phyloP scores from a whole-genome alignment of 2,329 filamentous ascomycete genomes.

The Zymoseptoria tritici region DNA sequence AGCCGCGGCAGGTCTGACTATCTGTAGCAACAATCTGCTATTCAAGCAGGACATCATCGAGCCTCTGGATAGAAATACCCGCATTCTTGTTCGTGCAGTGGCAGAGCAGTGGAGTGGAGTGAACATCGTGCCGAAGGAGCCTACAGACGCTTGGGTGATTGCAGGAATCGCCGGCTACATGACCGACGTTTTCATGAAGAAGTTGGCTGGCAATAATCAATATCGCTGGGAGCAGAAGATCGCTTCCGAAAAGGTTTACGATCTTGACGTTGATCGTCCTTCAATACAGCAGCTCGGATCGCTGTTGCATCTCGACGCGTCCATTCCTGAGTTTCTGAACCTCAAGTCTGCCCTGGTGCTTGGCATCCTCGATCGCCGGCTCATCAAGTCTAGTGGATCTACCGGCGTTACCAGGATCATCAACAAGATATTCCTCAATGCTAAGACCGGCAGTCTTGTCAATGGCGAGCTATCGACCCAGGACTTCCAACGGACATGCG shows the following conservation, averaged over 20 bases:
- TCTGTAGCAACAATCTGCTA: slow-evolving; percentile 79
- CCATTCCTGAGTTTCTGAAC: slow-evolving; percentile 83
- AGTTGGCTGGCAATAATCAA: slow-evolving; percentile 88
- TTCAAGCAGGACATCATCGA: slow-evolving; percentile 83
- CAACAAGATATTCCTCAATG: slow-evolving; percentile 75
- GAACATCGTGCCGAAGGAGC: slow-evolving; percentile 76
- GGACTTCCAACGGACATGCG: slow-evolving; percentile 73
- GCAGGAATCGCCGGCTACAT: slow-evolving; percentile 90
- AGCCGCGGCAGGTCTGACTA: slow-evolving; percentile 72
- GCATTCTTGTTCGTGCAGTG: slow-evolving; percentile 72
- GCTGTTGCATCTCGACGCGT: slow-evolving; percentile 68
- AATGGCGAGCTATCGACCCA: slow-evolving; percentile 66
- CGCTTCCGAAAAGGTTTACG: slow-evolving; percentile 72
- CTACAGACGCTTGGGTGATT: slow-evolving; percentile 78
- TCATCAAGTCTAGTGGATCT: slow-evolving; percentile 81
- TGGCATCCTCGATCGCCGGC: slow-evolving; percentile 84
- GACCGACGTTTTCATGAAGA: slow-evolving; percentile 85
- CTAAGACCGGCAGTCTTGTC: slow-evolving; percentile 69
- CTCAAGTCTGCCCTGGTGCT: slow-evolving; percentile 86
- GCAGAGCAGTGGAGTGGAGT: slow-evolving; percentile 93
- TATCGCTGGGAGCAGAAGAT: slow-evolving; percentile 85
- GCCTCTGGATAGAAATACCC: slow-evolving; percentile 71
- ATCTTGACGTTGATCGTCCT: slow-evolving; percentile 73
- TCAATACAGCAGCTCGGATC: slow-evolving; percentile 75
- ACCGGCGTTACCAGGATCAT: slow-evolving; percentile 79